Conservation (phyloP, 2,329 filamentous ascomycete species). For the Metarhizium sp. region DNA sequence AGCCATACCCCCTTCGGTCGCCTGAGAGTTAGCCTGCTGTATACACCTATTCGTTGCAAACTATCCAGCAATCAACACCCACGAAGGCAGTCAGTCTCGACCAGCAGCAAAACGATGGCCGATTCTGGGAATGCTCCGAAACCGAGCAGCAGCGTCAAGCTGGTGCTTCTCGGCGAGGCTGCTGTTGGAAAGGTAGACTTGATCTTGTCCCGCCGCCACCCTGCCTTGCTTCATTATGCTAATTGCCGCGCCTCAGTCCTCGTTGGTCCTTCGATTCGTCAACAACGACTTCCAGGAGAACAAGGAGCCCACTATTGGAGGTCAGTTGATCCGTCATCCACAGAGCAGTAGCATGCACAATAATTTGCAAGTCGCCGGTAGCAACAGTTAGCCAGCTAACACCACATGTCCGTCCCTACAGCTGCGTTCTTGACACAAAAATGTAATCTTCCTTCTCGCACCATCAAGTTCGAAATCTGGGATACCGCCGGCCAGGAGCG, state of each 20-base stretch:
- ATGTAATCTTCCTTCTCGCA: slow-evolving; percentile 88
- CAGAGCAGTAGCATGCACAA: slow-evolving; percentile 2
- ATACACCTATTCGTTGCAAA: background rate
- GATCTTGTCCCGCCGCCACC: background rate
- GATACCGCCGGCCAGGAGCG: slow-evolving; percentile 97
- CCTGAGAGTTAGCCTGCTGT: background rate
- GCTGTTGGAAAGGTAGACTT: slow-evolving; percentile 86
- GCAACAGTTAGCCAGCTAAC: background rate
- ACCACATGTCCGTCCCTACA: slow-evolving; percentile 24
- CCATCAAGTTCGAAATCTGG: slow-evolving; percentile 94
- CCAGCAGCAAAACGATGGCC: slow-evolving; percentile 21
- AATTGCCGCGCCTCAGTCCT: slow-evolving; percentile 55
- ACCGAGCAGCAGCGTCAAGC: slow-evolving; percentile 99
- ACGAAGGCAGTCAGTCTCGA: background rate
- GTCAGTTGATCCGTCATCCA: slow-evolving; percentile 38
- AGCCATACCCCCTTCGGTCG: background rate
- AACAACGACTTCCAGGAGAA: slow-evolving; percentile 99
- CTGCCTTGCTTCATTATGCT: slow-evolving; percentile 7
- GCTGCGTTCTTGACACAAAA: slow-evolving; percentile 98
- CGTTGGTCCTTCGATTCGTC: slow-evolving; percentile 93
- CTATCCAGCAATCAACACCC: background rate
- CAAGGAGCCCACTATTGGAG: slow-evolving; percentile 98
- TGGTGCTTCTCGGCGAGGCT: slow-evolving; percentile 93
- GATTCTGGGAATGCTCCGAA: slow-evolving; percentile 60
- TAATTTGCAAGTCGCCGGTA: background rate